Evolutionary conservation across 1,139 yeast species (phyloP).

Genomic region (Scheffersomyces cryptocercus): DNA sequence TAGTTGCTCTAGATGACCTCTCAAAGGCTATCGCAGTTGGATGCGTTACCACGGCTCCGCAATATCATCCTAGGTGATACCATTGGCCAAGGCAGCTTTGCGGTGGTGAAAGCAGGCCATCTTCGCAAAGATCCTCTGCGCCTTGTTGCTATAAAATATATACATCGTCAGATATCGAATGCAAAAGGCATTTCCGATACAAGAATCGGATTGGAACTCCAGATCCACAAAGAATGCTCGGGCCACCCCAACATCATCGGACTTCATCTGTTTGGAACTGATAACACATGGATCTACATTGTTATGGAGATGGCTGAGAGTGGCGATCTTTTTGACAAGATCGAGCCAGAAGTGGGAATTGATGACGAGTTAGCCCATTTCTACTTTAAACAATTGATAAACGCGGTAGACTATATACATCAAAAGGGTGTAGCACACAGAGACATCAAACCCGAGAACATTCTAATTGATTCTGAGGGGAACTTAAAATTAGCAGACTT

Average conservation of each 20-base stretch:
- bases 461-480: constrained; percentile 55
- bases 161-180: constrained; percentile 49
- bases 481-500: constrained; percentile 63
- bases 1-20: background rate
- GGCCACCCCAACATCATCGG: constrained; percentile 59
- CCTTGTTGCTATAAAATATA: constrained; percentile 57
- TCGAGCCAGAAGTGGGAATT: constrained; percentile 72
- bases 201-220: constrained; percentile 51
- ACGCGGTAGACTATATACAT: constrained; percentile 63
- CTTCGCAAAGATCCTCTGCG: constrained; percentile 18
- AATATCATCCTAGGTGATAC: constrained; percentile 25
- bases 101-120: constrained; percentile 23
- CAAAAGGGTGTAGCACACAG: constrained; percentile 65
- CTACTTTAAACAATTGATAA: constrained; percentile 64
- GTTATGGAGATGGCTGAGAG: constrained; percentile 67
- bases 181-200: constrained; percentile 45
- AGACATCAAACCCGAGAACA: constrained; percentile 75
- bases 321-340: constrained; percentile 73
- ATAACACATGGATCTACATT: constrained; percentile 57
- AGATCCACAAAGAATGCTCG: constrained; percentile 55
- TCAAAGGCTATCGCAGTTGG: constrained; percentile 23
- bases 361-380: constrained; percentile 67
- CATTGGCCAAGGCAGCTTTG: constrained; percentile 27
- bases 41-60: constrained; percentile 23
- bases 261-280: constrained; percentile 52